Evolutionary conservation across 495 filamentous ascomycete species (phyloP), one percentile per base, ranked within the genome.

Genomic region (Lindgomyces ingoldianus): DNA sequence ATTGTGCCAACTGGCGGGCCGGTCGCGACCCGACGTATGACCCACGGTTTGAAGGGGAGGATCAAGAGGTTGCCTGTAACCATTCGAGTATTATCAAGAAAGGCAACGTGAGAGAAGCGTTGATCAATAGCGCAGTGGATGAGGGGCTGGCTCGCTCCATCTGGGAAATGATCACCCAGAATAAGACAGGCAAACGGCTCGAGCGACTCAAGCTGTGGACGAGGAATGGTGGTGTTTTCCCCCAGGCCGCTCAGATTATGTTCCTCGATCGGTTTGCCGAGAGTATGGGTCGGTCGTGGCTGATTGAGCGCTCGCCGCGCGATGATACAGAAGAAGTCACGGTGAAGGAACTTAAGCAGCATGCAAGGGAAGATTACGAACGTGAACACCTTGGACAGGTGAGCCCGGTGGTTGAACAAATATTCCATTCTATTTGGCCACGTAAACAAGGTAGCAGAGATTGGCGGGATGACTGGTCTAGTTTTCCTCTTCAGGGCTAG

Each of bases 381-480:
- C 22, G 25, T 11, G 42, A 58, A 18, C 36, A 41, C 36, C n/a
- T 30, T 44, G 48, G 24, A 27, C 3, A 9, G 3, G n/a, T 3
- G 3, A 14, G 8, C 18, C 2, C 10, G 4, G 61, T 57, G 54
- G 18, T 24, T 46, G 4, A 10, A 36, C 16, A 64, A 44, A 21
- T 57, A 51, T 64, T 57, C 53, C 61, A 39, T 51, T 11, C 6
- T 41, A 27, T 58, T 51, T 64, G 61, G 61, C 61, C 61, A 24
- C 26, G 25, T 53, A 58, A 64, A 44, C 45, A 64, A 51, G 52
- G 18, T 44, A 64, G 61, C 45, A 57, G 58, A 29, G 45, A 51
- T 64, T 58, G 61, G 61, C 61, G 45, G 18, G 61, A 64, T 49
- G 61, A 64, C 53, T 64, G 61, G 61, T 57, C 52, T 14, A 64